Evolutionary conservation across 2,329 filamentous ascomycete genomes (phyloP), one percentile per base, ranked within the genome.

Genomic region (Aureobasidium pullulans): DNA sequence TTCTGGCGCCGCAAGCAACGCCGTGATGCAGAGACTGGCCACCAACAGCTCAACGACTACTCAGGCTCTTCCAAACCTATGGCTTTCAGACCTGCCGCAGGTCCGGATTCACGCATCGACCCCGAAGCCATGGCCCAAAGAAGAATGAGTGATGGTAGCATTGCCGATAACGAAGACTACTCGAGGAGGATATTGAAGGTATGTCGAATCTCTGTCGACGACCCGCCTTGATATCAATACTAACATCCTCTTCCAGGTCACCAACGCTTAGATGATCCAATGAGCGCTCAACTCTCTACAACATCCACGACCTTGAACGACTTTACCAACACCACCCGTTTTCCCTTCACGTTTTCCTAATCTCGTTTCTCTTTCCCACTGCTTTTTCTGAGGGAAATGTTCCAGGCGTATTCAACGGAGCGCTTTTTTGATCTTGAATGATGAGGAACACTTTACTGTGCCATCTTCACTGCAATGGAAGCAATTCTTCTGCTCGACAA

Each of bases 111-210:
- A 43, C 85, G 93, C 59, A 84, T 96, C 60, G 93, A 97, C 65
- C 90, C 91, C 7, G 86, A 81, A 60, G 83, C 91, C 64, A 86
- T 95, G 81, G 86, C 87, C 61, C 84, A 91, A 66, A 82, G 90
- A 70, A 84, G 92, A 74, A 83, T 93, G 77, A 96, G 93, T 75
- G 90, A 94, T 69, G 93, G 93, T 66, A 96, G 92, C 74, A 96
- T 97, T 73, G 93, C 92, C 56, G 93, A 97, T 73, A 95, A 96
- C 75, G 86, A 96, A 75, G 93, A 97, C 73, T 97, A 96, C 77
- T 96, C 93, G 63, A 85, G 93, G 76, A 88, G 89, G 76, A 96
- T 97, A 75, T 83, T 97, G 70, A 89, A 95, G 85, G 93, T 96
- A 82, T 65, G 83, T 34, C 9, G 11, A 23, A 39, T 6, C 9